Conservation (phyloP, 1,139 yeast genomes). For the Candida tetrigidarum region DNA sequence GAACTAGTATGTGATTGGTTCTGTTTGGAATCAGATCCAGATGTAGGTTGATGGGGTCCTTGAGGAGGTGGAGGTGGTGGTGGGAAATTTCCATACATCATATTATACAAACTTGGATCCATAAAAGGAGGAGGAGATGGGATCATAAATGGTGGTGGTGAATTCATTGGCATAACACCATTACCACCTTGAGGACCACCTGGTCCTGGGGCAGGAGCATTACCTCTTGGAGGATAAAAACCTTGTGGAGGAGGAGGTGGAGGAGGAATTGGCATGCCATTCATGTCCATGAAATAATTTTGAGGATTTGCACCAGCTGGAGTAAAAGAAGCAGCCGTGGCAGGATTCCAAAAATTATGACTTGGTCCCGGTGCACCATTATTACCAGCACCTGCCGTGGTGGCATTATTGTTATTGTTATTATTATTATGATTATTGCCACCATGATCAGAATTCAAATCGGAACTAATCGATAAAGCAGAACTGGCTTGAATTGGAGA, state of each 20-base stretch:
- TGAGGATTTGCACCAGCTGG: constrained; percentile 33
- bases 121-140: constrained; percentile 42
- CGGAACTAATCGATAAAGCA: constrained; percentile 38
- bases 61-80: constrained; percentile 12
- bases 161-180: constrained; percentile 29
- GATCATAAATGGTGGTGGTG: constrained; percentile 47
- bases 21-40: no score
- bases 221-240: constrained; percentile 2
- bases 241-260: constrained; percentile 15
- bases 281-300: constrained; percentile 32
- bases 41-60: no score
- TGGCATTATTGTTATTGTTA: no score
- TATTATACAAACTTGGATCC: constrained; percentile 40
- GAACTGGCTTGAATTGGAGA: constrained; percentile 55
- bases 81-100: constrained; percentile 27
- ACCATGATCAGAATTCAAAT: constrained; percentile 24
- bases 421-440: no score
- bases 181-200: background rate
- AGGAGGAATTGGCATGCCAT: constrained; percentile 17
- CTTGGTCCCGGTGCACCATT: constrained; percentile 9
- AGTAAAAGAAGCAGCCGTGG: constrained; percentile 61
- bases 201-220: background rate
- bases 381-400: background rate
- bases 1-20: constrained; percentile 11
- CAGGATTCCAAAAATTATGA: constrained; percentile 68